These are phyloP conservation scores for Aulographum hederae DNA, from an alignment of 2,329 filamentous ascomycete species.

Conservation along the genomic window DNA sequence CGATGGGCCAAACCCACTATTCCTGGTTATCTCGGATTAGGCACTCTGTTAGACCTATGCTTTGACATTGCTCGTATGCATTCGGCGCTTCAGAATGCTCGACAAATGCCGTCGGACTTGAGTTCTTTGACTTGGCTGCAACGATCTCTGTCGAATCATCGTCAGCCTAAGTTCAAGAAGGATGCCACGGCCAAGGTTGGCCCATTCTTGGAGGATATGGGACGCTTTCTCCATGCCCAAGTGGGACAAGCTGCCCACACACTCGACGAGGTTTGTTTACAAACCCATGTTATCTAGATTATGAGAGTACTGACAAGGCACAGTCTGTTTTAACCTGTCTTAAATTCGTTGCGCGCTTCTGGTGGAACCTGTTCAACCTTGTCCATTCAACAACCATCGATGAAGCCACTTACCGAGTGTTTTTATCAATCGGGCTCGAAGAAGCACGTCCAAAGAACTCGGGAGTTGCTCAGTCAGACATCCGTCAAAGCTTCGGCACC, in stretches of 20 bases:
- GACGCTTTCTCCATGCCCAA: too few relatives aligned
- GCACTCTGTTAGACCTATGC: background rate
- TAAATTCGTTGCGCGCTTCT: conserved; percentile 19
- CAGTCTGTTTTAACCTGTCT: conserved; percentile 7
- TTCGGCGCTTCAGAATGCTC: background rate
- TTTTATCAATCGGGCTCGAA: background rate
- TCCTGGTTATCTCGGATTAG: background rate
- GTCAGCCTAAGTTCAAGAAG: background rate
- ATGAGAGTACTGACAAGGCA: too few relatives aligned
- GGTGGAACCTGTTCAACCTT: conserved; percentile 29
- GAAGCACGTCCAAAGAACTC: background rate
- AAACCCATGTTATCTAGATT: too few relatives aligned
- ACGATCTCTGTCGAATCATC: background rate
- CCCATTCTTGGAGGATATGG: too few relatives aligned
- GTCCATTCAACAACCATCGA: conserved; percentile 25
- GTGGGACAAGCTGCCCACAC: too few relatives aligned
- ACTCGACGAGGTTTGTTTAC: too few relatives aligned
- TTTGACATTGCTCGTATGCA: background rate
- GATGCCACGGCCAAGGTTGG: background rate
- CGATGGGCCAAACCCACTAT: conserved; percentile 5
- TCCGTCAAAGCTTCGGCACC: too few relatives aligned
- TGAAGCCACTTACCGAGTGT: conserved; percentile 32
- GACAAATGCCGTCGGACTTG: background rate
- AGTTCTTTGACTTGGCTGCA: background rate
- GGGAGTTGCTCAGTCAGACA: background rate